Evolutionary conservation across 2,329 filamentous ascomycete species (phyloP).

Genomic region (Alternaria alternata): DNA sequence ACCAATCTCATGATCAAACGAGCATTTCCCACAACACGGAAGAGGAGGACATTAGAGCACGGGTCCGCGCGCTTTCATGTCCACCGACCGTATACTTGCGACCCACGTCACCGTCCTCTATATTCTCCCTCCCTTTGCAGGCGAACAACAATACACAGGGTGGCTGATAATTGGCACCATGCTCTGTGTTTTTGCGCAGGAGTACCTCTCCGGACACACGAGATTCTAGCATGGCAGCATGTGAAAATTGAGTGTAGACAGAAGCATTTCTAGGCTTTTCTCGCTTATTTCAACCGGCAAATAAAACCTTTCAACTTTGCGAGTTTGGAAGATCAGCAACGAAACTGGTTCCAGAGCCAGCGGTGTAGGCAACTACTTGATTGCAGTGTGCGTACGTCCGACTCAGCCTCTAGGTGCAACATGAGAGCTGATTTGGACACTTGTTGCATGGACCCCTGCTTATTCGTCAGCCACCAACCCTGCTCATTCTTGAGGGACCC

Average conservation of each 20-base stretch:
- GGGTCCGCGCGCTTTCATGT: conserved; percentile 8
- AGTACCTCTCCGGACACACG: not conserved
- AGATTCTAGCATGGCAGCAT: not conserved
- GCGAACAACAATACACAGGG: not conserved
- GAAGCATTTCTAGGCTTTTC: not conserved
- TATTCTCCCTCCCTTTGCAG: not conserved
- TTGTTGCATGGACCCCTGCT: conserved; percentile 4
- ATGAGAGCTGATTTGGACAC: not conserved
- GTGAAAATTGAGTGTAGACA: too few species aligned
- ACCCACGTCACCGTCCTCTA: not conserved
- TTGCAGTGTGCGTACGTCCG: not conserved
- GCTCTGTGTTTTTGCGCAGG: not conserved
- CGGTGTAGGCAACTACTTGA: not conserved
- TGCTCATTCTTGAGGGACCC: not conserved
- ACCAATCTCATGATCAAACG: not conserved
- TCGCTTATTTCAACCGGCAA: not conserved
- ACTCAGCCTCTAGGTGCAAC: conserved; percentile 4
- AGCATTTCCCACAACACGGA: not conserved
- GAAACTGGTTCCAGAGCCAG: not conserved
- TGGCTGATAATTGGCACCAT: not conserved
- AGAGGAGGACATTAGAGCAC: conserved; percentile 8
- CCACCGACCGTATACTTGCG: not conserved
- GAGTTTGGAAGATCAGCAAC: not conserved
- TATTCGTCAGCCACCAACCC: conserved; percentile 7
- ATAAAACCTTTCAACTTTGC: not conserved